Conservation (phyloP, 805 yeast species). For the Yamadazyma insecticola region DNA sequence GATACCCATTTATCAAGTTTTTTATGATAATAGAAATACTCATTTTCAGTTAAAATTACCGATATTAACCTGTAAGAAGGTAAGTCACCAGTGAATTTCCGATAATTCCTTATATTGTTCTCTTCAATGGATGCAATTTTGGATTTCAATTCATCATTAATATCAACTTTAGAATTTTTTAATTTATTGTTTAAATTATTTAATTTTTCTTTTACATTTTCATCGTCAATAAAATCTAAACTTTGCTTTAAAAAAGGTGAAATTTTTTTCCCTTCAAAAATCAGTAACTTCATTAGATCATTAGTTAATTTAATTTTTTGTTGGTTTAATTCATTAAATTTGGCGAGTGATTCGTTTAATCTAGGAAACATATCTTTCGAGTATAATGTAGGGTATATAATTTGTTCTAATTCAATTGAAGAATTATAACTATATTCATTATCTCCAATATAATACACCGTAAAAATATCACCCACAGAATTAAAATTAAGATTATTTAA, state of each 20-base stretch:
- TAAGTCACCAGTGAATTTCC: constrained; percentile 3
- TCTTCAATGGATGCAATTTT: constrained; percentile 18
- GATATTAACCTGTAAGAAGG: constrained; percentile 23
- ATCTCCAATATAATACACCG: constrained; percentile 26
- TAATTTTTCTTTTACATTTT: constrained; percentile 13
- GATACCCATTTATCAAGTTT: constrained; percentile 6
- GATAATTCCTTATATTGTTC: constrained; percentile 8
- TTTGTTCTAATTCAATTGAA: constrained; percentile 25
- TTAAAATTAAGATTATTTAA: constrained; percentile 25
- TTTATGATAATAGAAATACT: constrained; percentile 22
- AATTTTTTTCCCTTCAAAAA: constrained; percentile 38
- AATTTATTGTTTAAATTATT: constrained; percentile 16
- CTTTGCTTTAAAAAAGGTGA: constrained; percentile 21
- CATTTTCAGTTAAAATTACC: constrained; percentile 25
- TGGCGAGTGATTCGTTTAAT: constrained; percentile 16
- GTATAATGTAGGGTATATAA: constrained; percentile 33
- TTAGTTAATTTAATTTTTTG: constrained; percentile 17
- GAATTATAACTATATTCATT: constrained; percentile 11
- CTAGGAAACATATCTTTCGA: constrained; percentile 16
- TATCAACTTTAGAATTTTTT: constrained; percentile 7
- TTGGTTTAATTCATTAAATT: constrained; percentile 11
- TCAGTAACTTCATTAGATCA: constrained; percentile 26
- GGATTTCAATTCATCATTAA: constrained; percentile 15
- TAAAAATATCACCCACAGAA: constrained; percentile 25
- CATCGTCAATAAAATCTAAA: constrained; percentile 13